Percentiles rank a stretch among this genome's conserved stretches.
Conservation (phyloP, 768 basidiomycete species). For the Russula lepida region DNA sequence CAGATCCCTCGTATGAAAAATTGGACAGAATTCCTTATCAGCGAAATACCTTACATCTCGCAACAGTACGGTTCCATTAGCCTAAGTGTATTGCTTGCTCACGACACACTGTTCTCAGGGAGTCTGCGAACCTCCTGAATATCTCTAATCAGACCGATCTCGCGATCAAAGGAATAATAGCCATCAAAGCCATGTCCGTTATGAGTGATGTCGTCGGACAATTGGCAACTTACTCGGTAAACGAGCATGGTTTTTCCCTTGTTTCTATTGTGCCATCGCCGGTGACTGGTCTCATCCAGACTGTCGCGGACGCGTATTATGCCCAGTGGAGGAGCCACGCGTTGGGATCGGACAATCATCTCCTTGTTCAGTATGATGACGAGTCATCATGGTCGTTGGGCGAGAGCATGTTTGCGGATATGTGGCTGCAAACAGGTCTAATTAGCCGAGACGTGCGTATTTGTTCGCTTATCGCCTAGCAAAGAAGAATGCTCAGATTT, state of each 20-base stretch:
- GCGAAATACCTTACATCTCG: not conserved
- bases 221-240: not conserved
- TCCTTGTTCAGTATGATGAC: conserved; percentile 8
- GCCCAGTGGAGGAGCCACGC: conserved; percentile 9
- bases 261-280: not conserved
- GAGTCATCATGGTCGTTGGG: conserved; percentile 16
- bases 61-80: conserved; percentile 1
- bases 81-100: no score
- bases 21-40: conserved; percentile 12
- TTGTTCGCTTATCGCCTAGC: no score
- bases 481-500: not conserved
- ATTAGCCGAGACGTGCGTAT: conserved; percentile 7
- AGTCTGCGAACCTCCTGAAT: not conserved
- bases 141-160: conserved; percentile 15
- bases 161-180: conserved; percentile 19
- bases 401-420: conserved; percentile 17
- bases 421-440: conserved; percentile 13
- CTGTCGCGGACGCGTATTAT: not conserved
- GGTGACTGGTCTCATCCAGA: not conserved
- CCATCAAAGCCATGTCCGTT: conserved; percentile 16
- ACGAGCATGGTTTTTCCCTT: not conserved
- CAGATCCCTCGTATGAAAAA: conserved; percentile 5
- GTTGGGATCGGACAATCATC: conserved; percentile 6
- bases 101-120: not conserved
- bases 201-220: not conserved